These are phyloP conservation scores for Podospora anserina DNA, from an alignment of 495 filamentous ascomycete species.

Conservation along the genomic window DNA sequence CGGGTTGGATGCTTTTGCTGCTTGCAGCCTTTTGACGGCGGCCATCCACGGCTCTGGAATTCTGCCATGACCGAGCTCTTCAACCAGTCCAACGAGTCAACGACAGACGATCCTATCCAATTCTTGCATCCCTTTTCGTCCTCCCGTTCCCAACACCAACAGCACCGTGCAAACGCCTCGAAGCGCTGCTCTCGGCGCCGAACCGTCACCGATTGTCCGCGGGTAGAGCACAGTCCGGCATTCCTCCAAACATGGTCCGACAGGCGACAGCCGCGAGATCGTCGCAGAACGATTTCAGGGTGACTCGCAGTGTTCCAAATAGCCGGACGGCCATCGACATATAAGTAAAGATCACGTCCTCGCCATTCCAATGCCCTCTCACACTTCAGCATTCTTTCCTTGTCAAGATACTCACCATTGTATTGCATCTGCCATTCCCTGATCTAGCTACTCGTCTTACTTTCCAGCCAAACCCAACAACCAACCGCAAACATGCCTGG, in stretches of 20 bases:
- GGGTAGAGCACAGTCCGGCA: conserved; percentile 33
- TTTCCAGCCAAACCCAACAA: conserved; percentile 16
- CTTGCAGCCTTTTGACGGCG: neutral
- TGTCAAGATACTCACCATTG: neutral
- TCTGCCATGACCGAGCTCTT: neutral
- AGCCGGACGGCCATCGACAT: conserved; percentile 8
- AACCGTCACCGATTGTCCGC: conserved; percentile 34
- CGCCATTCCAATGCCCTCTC: neutral
- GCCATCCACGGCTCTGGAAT: neutral
- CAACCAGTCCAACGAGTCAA: neutral
- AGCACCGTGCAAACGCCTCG: neutral
- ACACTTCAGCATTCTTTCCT: neutral
- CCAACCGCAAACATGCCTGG: conserved; percentile 37
- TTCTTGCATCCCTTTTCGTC: neutral
- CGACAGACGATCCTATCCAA: neutral
- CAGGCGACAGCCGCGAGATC: conserved; percentile 19
- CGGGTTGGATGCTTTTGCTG: neutral
- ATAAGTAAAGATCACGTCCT: neutral
- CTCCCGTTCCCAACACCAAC: neutral
- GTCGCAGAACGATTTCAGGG: conserved; percentile 12
- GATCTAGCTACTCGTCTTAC: conserved; percentile 28
- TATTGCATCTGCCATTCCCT: conserved; percentile 18
- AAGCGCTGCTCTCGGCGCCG: conserved; percentile 8
- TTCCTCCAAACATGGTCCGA: conserved; percentile 51
- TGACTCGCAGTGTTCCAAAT: neutral